Evolutionary conservation across 202 grass and related monocot species (phyloP).

Genomic region (Alloteropsis angusta): DNA sequence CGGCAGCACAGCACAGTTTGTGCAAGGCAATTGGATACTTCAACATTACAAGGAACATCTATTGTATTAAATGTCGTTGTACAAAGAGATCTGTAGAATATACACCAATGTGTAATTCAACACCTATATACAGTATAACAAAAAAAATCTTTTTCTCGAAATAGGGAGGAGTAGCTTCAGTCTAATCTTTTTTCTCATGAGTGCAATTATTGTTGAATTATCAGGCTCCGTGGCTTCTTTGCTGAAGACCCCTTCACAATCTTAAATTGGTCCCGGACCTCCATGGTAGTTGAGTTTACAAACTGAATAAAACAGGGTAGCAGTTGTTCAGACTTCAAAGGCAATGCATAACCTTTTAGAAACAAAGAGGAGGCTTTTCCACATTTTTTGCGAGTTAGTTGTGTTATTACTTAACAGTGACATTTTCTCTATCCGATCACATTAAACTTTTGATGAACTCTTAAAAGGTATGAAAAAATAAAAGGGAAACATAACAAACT

Average conservation of each 20-base stretch:
- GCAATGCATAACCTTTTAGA: background rate
- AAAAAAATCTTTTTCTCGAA: background rate
- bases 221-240: conserved; percentile 2
- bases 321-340: background rate
- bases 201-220: conserved; percentile 19
- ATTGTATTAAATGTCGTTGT: background rate
- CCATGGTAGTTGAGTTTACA: conserved; percentile 63
- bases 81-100: background rate
- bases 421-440: background rate
- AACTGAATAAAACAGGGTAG: conserved; percentile 43
- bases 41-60: background rate
- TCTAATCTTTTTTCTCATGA: background rate
- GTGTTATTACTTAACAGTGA: background rate
- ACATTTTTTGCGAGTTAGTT: background rate
- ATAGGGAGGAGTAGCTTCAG: background rate
- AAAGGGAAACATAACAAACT: background rate
- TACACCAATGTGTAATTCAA: background rate
- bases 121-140: background rate
- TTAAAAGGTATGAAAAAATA: background rate
- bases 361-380: background rate
- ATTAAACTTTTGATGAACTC: background rate
- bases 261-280: conserved; percentile 59
- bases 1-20: background rate
- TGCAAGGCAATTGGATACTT: background rate
- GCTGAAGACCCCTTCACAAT: conserved; percentile 33